phyloP scores from a whole-genome alignment of 2,329 filamentous ascomycete genomes.

The Xylariaceae sp. region DNA sequence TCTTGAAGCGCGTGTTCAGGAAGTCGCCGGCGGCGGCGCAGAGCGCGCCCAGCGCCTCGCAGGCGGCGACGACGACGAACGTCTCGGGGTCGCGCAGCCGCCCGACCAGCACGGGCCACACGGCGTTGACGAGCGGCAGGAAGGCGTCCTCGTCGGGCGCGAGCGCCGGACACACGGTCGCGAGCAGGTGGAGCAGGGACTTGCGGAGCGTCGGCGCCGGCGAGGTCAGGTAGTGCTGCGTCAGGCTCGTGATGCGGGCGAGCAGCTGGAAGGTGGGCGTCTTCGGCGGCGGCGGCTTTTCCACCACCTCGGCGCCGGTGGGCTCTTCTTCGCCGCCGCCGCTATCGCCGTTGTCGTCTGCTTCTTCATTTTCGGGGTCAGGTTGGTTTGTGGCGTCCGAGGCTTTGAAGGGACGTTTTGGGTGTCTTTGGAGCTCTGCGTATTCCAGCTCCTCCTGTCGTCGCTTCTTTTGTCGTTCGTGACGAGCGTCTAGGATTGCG shows the following conservation, averaged over 20 bases:
- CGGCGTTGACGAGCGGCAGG: conserved; percentile 83
- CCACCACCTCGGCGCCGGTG: conserved; percentile 40
- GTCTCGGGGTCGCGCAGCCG: conserved; percentile 70
- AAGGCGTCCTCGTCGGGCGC: conserved; percentile 81
- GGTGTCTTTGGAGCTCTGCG: conserved; percentile 42
- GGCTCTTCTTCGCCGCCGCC: too few species aligned
- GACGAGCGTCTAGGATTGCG: conserved; percentile 68
- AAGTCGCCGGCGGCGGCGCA: conserved; percentile 81
- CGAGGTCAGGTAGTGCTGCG: conserved; percentile 89
- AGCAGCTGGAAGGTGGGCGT: conserved; percentile 83
- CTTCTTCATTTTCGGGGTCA: conserved; percentile 42
- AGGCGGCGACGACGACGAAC: conserved; percentile 72
- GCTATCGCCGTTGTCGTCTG: too few species aligned
- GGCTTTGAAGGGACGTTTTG: conserved; percentile 44
- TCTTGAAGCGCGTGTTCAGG: conserved; percentile 74
- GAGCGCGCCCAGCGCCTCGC: conserved; percentile 70
- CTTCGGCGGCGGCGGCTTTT: conserved; percentile 66
- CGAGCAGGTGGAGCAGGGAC: conserved; percentile 77
- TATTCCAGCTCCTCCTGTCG: conserved; percentile 43
- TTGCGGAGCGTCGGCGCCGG: conserved; percentile 79
- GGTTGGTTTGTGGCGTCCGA: conserved; percentile 33
- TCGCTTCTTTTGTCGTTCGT: conserved; percentile 47
- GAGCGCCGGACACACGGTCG: conserved; percentile 74
- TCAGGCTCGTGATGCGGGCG: conserved; percentile 79
- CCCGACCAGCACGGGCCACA: conserved; percentile 84